These are phyloP conservation scores for Metschnikowia peoriensis DNA, from an alignment of 805 yeast species.

Conservation along the genomic window DNA sequence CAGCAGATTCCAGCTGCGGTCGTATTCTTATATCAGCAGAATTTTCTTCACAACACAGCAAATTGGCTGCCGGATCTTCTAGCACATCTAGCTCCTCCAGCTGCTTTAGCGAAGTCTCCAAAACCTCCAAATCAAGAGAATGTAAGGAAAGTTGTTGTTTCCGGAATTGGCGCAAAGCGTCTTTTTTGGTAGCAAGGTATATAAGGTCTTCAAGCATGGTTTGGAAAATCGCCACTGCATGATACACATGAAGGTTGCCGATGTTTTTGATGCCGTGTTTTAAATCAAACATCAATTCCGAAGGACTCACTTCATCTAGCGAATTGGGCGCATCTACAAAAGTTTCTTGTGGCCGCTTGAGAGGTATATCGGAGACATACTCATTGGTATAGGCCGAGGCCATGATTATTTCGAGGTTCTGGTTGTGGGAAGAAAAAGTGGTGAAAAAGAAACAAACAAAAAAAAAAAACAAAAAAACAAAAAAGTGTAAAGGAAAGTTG, in stretches of 20 bases:
- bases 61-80: no score
- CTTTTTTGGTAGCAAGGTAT: slow-evolving; percentile 26
- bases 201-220: slow-evolving; percentile 34
- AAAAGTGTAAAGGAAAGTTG: background rate
- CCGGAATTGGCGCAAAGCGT: slow-evolving; percentile 25
- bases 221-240: slow-evolving; percentile 32
- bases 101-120: background rate
- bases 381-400: slow-evolving; percentile 12
- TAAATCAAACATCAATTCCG: slow-evolving; percentile 36
- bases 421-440: background rate
- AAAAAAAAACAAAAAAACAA: no score
- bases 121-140: slow-evolving; percentile 14
- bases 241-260: slow-evolving; percentile 34
- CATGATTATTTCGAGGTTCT: background rate
- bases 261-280: slow-evolving; percentile 30
- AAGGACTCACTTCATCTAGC: slow-evolving; percentile 31
- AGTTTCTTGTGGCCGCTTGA: slow-evolving; percentile 38
- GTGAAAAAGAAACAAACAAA: background rate
- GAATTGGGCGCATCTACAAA: slow-evolving; percentile 40
- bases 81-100: no score
- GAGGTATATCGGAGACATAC: slow-evolving; percentile 31
- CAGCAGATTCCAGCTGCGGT: background rate
- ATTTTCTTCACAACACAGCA: no score
- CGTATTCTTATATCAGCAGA: no score
- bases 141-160: slow-evolving; percentile 24